phyloP scores from a whole-genome alignment of 169 alveolate species.

The Fabrea salina region DNA sequence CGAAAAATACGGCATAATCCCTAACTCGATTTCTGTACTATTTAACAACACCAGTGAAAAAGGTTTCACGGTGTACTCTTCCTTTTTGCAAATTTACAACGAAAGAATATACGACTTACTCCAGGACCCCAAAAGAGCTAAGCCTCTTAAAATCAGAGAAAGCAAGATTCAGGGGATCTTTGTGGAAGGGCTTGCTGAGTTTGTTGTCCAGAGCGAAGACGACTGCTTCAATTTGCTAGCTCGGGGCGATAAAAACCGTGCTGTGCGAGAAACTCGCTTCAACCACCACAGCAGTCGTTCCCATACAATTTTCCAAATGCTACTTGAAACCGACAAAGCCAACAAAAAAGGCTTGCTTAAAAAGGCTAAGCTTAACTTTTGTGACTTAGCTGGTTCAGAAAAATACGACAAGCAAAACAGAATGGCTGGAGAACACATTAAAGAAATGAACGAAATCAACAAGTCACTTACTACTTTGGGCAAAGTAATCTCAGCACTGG shows the following conservation, averaged over 20 bases:
- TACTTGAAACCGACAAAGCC: conserved; percentile 47
- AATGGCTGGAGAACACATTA: conserved; percentile 49
- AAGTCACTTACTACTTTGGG: conserved; percentile 63
- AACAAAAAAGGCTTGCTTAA: conserved; percentile 47
- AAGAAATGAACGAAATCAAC: conserved; percentile 59
- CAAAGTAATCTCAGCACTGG: conserved; percentile 58
- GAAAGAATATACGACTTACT: conserved; percentile 66
- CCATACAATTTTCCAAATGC: conserved; percentile 85
- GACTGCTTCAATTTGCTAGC: conserved; percentile 54
- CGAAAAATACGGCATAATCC: neutral
- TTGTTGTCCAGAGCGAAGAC: conserved; percentile 45
- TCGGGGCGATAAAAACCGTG: conserved; percentile 19
- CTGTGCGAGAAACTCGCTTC: conserved; percentile 68
- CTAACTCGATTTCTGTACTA: neutral
- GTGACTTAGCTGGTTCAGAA: conserved; percentile 82
- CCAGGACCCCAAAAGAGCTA: conserved; percentile 35
- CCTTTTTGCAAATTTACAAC: conserved; percentile 63
- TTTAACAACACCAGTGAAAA: neutral
- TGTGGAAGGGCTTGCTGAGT: conserved; percentile 69
- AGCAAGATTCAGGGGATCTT: conserved; percentile 55
- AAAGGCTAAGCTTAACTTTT: conserved; percentile 62
- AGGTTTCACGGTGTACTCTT: conserved; percentile 36
- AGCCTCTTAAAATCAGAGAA: conserved; percentile 70
- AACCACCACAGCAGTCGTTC: conserved; percentile 80
- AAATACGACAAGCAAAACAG: conserved; percentile 50